A percentile compares a stretch with the other conserved stretches of the same genome.
Conservation (phyloP, 2,329 filamentous ascomycete genomes). For the Coniochaeta sp. region DNA sequence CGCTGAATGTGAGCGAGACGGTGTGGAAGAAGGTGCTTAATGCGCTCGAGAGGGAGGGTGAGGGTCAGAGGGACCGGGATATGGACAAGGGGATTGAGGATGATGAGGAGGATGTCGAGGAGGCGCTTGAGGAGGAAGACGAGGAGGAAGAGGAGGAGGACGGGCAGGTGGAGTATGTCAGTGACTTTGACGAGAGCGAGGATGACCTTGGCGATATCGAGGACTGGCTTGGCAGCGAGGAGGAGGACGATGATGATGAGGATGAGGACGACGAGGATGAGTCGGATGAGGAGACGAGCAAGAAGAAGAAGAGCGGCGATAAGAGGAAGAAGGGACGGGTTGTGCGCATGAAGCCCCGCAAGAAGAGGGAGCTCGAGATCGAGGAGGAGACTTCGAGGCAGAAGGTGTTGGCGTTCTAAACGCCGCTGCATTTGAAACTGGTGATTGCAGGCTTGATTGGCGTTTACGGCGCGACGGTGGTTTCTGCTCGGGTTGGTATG, state of each 20-base stretch:
- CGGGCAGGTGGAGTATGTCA: slow-evolving; percentile 84
- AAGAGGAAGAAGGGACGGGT: slow-evolving; percentile 46
- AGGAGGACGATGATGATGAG: slow-evolving; percentile 50
- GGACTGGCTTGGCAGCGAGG: slow-evolving; percentile 84
- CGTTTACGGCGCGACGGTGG: neutral
- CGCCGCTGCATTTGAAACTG: slow-evolving; percentile 5
- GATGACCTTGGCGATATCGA: slow-evolving; percentile 76
- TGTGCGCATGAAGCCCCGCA: slow-evolving; percentile 44
- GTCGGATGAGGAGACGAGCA: slow-evolving; percentile 43
- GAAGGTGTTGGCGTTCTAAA: slow-evolving; percentile 22
- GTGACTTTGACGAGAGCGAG: slow-evolving; percentile 79
- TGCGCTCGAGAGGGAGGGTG: slow-evolving; percentile 80
- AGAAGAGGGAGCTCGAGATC: slow-evolving; percentile 74
- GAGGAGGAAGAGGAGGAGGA: slow-evolving; percentile 69
- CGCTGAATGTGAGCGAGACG: slow-evolving; percentile 87
- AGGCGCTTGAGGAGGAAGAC: slow-evolving; percentile 58
- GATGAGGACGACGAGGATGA: slow-evolving; percentile 52
- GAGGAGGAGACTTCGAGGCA: slow-evolving; percentile 52
- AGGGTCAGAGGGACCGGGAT: slow-evolving; percentile 78
- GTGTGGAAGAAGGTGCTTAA: slow-evolving; percentile 97
- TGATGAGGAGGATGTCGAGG: slow-evolving; percentile 62
- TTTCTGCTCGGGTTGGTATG: neutral
- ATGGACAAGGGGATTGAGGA: slow-evolving; percentile 80
- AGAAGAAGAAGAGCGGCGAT: slow-evolving; percentile 51
- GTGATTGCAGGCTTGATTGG: slow-evolving; percentile 2